Base-by-base conservation (phyloP, 2,329 filamentous ascomycete species). In the Nigrospora osmanthi region DNA sequence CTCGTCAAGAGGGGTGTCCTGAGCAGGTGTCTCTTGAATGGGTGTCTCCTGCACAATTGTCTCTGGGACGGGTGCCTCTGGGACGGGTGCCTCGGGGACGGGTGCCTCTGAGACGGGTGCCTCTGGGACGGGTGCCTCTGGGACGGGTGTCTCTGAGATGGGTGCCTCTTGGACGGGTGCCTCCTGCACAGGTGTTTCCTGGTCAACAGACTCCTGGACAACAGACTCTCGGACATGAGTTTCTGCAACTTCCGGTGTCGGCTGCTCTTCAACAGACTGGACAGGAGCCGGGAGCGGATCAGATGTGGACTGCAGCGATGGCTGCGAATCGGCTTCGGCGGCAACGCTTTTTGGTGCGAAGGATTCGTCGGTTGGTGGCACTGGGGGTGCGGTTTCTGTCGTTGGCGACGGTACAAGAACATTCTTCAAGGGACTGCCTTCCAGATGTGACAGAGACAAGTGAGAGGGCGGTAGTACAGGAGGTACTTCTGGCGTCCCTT, bases 391-490 rank as follows among this genome's bases (percentile, higher is more conserved):
- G 14, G 63, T 54, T 16, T 70, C 66, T 1, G 66, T 68, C 0
- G 66, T 68, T 0, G 73, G 71, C 11, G 73, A 75, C 11, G 63
- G 66, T 14, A 73, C 47, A 28, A 72, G 60, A 33, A 76, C 71
- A 40, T 76, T 73, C 59, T 76, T 76, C 16, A 78, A 57, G 1
- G 74, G 74, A 43, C 74, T 78, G 3, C 73, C 74, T 49, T 75
- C 73, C 3, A 66, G 52, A 49, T 65, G 62, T 3, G 65, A 60
- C 0, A 53, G 46, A 17, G 52, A 44, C 31, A 54, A 44, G 30
- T 50, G 49, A 14, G 49, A 54, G 51, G 38, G 59, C 33, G 41
- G 64, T 49, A 53, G 49, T 28, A 41, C 14, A 33, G 66, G 58
- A 34, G 60, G 55, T 31, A 65, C 64, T 43, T 56, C 45, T 23